phyloP scores from a whole-genome alignment of 2,329 filamentous ascomycete genomes.

The Endocalyx cinctus region DNA sequence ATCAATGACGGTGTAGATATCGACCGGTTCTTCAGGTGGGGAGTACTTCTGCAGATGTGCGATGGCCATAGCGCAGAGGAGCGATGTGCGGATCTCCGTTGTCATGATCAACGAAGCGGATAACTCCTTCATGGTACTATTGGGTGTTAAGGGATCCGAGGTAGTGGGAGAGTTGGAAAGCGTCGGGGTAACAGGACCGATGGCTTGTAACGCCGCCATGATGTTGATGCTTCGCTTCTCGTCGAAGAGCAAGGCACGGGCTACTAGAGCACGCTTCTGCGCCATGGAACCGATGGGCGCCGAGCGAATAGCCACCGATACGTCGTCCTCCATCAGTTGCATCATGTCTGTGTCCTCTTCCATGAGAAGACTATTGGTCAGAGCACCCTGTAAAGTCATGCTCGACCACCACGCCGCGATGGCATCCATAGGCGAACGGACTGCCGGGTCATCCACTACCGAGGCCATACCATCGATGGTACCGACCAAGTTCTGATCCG shows the following conservation, averaged over 20 bases:
- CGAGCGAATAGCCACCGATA: conserved; percentile 65
- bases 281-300: conserved; percentile 77
- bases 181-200: conserved; percentile 37
- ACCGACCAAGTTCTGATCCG: conserved; percentile 58
- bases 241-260: conserved; percentile 52
- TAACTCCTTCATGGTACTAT: conserved; percentile 42
- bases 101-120: conserved; percentile 38
- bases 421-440: conserved; percentile 83
- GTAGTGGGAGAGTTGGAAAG: conserved; percentile 19
- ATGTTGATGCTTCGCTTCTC: conserved; percentile 53
- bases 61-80: conserved; percentile 57
- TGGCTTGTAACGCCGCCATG: conserved; percentile 48
- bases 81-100: conserved; percentile 50
- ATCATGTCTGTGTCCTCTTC: conserved; percentile 41
- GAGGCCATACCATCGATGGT: conserved; percentile 71
- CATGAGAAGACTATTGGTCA: conserved; percentile 58
- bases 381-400: conserved; percentile 62
- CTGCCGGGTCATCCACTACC: conserved; percentile 79
- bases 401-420: conserved; percentile 90
- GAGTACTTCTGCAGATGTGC: conserved; percentile 48
- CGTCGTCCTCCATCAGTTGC: conserved; percentile 35
- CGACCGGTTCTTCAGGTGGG: conserved; percentile 39
- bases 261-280: conserved; percentile 54
- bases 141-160: conserved; percentile 9
- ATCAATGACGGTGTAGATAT: conserved; percentile 45